Base-by-base conservation (phyloP, 2,329 filamentous ascomycete species). In the Colletotrichum trifolii region DNA sequence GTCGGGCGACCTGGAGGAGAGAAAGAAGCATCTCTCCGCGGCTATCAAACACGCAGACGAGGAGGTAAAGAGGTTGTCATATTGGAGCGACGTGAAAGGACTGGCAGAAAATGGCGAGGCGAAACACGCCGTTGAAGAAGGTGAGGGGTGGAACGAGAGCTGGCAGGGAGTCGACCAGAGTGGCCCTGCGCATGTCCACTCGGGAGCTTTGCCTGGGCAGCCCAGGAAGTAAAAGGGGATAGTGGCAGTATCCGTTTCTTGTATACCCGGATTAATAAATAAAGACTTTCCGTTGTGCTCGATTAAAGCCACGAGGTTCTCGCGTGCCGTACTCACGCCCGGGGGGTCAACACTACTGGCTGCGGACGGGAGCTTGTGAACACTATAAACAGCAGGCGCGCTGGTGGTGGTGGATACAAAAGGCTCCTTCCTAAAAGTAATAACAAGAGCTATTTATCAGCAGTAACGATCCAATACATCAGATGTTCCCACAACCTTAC, bases 11-110 rank as follows among this genome's bases (percentile, higher is more conserved):
- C 68, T 79, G 50, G 70, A 75, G 53, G 73, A 75, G 59, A 83
- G 87, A 60, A 87, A 89, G 55, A 82, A 89, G 48, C 89, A 92
- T 69, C 83, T 98, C n/a, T 84, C 88, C 39, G 89, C 86, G 34
- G 93, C 94, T 1, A 84, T 93, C 11, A 84, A 89, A 67, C 90
- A 92, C 52, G 93, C 93, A 2, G 91, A 95, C 68, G 88, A 90
- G 70, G 92, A 97, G 73, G 90, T 97, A 54, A 89, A 89, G 62
- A 89, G 86, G 65, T 81, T 97, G 7, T 93, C 96, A 54, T 96
- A 94, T 74, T 97, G 95, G 90, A 94, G 91, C 73, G 92, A 97
- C 73, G 87, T 93, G 68, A 92, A 89, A 75, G 85, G 85, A 13
- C 89, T 93, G 78, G 86, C 89, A 0, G 82, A 83, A 68, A 78